Conservation (phyloP, 768 basidiomycete genomes). For the Psilocybe cyanescens region DNA sequence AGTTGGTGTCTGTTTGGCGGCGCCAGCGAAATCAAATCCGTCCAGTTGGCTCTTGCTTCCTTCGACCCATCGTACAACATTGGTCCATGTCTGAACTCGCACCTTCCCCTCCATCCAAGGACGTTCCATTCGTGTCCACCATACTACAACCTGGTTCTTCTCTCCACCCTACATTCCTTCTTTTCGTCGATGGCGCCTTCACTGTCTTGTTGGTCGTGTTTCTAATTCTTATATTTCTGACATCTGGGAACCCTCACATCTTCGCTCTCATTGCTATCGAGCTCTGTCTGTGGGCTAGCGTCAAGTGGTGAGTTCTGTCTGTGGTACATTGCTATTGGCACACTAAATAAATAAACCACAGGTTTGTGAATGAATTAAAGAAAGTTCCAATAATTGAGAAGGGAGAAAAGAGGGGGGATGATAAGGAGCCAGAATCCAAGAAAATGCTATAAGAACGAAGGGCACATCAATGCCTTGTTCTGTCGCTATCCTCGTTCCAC, state of each 20-base stretch:
- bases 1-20: background rate
- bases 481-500: conserved; percentile 84
- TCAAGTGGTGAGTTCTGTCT: conserved; percentile 67
- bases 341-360: conserved; percentile 30
- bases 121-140: conserved; percentile 46
- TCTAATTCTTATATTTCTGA: conserved; percentile 57
- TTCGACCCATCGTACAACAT: too few species aligned
- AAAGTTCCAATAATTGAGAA: conserved; percentile 29
- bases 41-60: background rate
- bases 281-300: conserved; percentile 72
- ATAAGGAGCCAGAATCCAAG: conserved; percentile 11
- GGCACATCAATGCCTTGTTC: conserved; percentile 45
- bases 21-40: background rate
- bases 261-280: conserved; percentile 69
- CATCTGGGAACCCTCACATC: conserved; percentile 69
- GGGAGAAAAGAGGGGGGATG: background rate
- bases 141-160: conserved; percentile 79
- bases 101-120: background rate
- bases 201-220: conserved; percentile 61
- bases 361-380: conserved; percentile 71
- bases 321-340: background rate
- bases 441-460: conserved; percentile 18
- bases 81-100: background rate
- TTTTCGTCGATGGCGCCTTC: conserved; percentile 67
- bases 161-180: conserved; percentile 69